A percentile compares a stretch with the other conserved stretches of the same genome.
These are phyloP conservation scores for Fusarium algeriense DNA, from an alignment of 2,329 filamentous ascomycete genomes.

Conservation along the genomic window DNA sequence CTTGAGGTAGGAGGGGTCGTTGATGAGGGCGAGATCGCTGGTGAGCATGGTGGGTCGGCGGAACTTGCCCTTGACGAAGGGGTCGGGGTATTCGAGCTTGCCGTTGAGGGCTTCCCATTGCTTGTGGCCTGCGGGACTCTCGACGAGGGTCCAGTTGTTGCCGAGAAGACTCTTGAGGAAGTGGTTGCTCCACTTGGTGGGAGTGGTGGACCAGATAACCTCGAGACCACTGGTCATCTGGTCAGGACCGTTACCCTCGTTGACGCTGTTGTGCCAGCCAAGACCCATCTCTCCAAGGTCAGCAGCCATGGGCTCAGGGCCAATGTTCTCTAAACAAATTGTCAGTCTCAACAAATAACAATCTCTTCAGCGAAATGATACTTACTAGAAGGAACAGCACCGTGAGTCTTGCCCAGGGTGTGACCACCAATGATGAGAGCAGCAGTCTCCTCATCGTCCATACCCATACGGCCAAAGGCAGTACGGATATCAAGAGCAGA, in stretches of 20 bases:
- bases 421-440: constrained; percentile 84
- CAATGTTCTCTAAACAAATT: constrained; percentile 62
- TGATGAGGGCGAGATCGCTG: constrained; percentile 78
- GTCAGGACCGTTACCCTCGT: constrained; percentile 75
- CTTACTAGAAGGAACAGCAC: constrained; percentile 69
- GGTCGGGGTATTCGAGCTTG: constrained; percentile 76
- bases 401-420: constrained; percentile 85
- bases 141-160: constrained; percentile 81
- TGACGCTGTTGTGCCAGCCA: constrained; percentile 76
- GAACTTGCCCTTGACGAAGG: constrained; percentile 78
- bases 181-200: constrained; percentile 80
- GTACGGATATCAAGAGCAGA: constrained; percentile 78
- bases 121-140: constrained; percentile 77
- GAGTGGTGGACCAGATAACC: constrained; percentile 83
- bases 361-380: fast-evolving
- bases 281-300: constrained; percentile 75
- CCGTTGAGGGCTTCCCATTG: constrained; percentile 83
- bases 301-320: constrained; percentile 75
- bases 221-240: constrained; percentile 82
- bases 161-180: constrained; percentile 83
- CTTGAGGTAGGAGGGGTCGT: constrained; percentile 80
- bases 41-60: constrained; percentile 82
- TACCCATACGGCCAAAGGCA: constrained; percentile 83
- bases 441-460: constrained; percentile 86
- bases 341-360: background rate